Conservation (phyloP, 345 rosid genomes). For the Conringia planisiliqua region DNA sequence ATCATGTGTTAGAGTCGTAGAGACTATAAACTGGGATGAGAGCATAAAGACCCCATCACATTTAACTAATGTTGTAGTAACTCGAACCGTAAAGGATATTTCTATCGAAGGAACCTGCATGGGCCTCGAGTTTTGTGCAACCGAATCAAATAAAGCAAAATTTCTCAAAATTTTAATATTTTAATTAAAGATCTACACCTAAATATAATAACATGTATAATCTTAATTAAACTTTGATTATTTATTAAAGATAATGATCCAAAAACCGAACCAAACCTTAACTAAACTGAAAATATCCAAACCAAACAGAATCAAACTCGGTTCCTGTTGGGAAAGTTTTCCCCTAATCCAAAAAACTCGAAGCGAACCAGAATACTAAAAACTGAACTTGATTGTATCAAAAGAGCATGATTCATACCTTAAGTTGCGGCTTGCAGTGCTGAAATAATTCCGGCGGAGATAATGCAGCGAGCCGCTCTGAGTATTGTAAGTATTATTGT, state of each 20-base stretch:
- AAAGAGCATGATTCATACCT: neutral
- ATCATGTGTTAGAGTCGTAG: neutral
- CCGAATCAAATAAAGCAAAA: neutral
- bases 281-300: neutral
- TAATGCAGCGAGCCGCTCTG: slow-evolving; percentile 22
- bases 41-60: neutral
- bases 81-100: neutral
- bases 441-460: slow-evolving; percentile 22
- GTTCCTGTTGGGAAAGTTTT: neutral
- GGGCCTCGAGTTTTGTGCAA: neutral
- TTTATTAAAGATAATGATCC: too few species aligned
- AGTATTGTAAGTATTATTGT: slow-evolving; percentile 25
- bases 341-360: neutral
- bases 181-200: neutral
- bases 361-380: neutral
- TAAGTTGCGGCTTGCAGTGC: neutral
- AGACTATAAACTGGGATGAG: neutral
- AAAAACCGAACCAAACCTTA: neutral
- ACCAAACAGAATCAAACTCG: neutral
- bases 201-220: neutral
- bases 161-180: neutral
- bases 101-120: neutral
- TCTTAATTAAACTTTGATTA: neutral
- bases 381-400: neutral
- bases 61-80: neutral